Evolutionary conservation across 768 basidiomycete genomes (phyloP).

Genomic region (Amylocystis lapponica): DNA sequence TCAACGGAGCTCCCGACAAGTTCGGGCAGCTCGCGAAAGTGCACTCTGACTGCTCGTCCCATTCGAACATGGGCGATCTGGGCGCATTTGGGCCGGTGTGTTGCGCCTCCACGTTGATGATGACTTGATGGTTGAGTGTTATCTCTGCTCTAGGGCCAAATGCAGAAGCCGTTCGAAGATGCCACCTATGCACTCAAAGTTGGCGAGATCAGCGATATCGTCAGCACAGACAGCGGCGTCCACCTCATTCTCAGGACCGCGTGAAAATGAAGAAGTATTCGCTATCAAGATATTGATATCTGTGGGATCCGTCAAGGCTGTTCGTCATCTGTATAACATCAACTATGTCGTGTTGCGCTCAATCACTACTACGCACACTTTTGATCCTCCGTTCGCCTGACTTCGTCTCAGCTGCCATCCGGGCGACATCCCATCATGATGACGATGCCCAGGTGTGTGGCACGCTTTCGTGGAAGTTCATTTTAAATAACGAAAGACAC

Average conservation of each 20-base stretch:
- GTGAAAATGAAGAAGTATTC: too few relatives aligned
- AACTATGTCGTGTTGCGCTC: too few relatives aligned
- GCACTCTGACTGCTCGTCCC: conserved; percentile 90
- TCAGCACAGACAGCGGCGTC: conserved; percentile 91
- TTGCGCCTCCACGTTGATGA: neutral
- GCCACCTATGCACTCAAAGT: conserved; percentile 68
- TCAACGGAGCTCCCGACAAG: conserved; percentile 44
- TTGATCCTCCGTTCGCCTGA: too few relatives aligned
- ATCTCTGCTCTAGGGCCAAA: conserved; percentile 48
- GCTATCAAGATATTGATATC: too few relatives aligned
- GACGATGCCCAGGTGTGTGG: too few relatives aligned
- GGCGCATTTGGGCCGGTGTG: conserved; percentile 64
- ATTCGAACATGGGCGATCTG: conserved; percentile 78
- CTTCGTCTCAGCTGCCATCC: too few relatives aligned
- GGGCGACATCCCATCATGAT: too few relatives aligned
- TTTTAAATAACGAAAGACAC: too few relatives aligned
- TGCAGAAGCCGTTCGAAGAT: conserved; percentile 98
- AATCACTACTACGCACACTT: too few relatives aligned
- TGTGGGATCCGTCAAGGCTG: too few relatives aligned
- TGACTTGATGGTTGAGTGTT: neutral
- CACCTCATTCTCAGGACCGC: conserved; percentile 89
- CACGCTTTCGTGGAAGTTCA: too few relatives aligned
- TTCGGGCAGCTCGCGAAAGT: conserved; percentile 72
- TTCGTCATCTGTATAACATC: too few relatives aligned
- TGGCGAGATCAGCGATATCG: conserved; percentile 73